Conservation (phyloP, 768 basidiomycete genomes). For the Leccinellum albellum region DNA sequence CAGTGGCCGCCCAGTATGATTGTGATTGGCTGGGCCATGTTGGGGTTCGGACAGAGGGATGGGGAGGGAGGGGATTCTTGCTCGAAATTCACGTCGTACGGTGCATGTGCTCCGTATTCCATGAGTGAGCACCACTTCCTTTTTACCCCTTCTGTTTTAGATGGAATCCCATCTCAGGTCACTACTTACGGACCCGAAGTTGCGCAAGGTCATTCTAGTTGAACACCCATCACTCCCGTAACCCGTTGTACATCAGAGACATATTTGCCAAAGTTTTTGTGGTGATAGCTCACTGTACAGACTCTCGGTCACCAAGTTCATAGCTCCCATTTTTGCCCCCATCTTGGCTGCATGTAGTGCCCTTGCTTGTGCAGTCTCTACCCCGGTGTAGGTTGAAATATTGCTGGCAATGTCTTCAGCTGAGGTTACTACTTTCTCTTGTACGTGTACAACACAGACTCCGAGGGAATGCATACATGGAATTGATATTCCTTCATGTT, state of each 20-base stretch:
- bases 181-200: slow-evolving; percentile 90
- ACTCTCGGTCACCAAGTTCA: no score
- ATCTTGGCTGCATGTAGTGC: no score
- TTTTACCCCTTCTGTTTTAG: slow-evolving; percentile 8
- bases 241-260: slow-evolving; percentile 83
- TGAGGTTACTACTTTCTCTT: no score
- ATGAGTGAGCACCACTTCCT: slow-evolving; percentile 54
- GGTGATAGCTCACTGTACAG: no score
- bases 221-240: slow-evolving; percentile 90
- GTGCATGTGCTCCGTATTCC: slow-evolving; percentile 74
- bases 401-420: no score
- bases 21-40: slow-evolving; percentile 86
- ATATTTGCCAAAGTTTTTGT: slow-evolving; percentile 78
- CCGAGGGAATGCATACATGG: no score
- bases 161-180: slow-evolving; percentile 50
- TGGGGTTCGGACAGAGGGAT: slow-evolving; percentile 47
- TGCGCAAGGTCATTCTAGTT: slow-evolving; percentile 88
- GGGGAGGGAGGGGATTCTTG: slow-evolving; percentile 49
- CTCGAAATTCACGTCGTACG: slow-evolving; percentile 67
- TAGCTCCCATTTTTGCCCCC: no score
- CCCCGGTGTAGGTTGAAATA: no score
- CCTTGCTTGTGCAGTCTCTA: no score
- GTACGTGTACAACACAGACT: no score
- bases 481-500: no score
- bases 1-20: slow-evolving; percentile 97